Evolutionary conservation across 805 yeast genomes (phyloP).

Genomic region (Saccharomycopsis sp.): DNA sequence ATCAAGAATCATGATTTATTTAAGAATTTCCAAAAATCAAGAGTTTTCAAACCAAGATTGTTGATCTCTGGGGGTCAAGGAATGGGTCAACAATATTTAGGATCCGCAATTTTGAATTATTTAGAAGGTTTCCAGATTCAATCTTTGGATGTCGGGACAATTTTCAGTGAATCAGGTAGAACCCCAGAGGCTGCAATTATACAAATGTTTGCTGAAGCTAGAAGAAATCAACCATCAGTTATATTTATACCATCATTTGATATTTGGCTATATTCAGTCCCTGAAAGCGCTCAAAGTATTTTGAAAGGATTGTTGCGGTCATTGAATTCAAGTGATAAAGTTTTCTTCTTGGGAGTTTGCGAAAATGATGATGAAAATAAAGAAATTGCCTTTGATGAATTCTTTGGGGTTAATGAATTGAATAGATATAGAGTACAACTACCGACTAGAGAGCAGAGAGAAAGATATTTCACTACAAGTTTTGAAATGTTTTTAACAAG

Average conservation of each 20-base stretch:
- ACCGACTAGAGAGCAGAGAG: constrained; percentile 44
- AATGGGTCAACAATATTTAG: constrained; percentile 79
- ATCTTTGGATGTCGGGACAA: constrained; percentile 68
- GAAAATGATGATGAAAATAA: constrained; percentile 31
- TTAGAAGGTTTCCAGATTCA: constrained; percentile 90
- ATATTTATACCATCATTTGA: constrained; percentile 78
- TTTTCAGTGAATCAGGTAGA: constrained; percentile 71
- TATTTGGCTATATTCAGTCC: constrained; percentile 62
- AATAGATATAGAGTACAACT: constrained; percentile 34
- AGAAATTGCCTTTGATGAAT: constrained; percentile 27
- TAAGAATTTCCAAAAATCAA: constrained; percentile 41
- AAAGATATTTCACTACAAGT: constrained; percentile 48
- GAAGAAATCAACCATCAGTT: constrained; percentile 83
- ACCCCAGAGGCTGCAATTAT: constrained; percentile 80
- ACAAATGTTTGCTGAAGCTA: constrained; percentile 79
- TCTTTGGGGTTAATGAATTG: constrained; percentile 49
- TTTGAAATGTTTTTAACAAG: constrained; percentile 51
- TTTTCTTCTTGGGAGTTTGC: constrained; percentile 68
- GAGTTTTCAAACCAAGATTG: constrained; percentile 78
- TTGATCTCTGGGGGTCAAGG: constrained; percentile 69
- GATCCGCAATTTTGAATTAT: constrained; percentile 71
- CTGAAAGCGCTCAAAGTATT: constrained; percentile 64
- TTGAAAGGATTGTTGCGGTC: constrained; percentile 62
- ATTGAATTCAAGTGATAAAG: constrained; percentile 62
- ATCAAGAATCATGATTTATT: constrained; percentile 61